Evolutionary conservation across 192 early-diverging fungal species (phyloP).

Genomic region (Mortierella antarctica): DNA sequence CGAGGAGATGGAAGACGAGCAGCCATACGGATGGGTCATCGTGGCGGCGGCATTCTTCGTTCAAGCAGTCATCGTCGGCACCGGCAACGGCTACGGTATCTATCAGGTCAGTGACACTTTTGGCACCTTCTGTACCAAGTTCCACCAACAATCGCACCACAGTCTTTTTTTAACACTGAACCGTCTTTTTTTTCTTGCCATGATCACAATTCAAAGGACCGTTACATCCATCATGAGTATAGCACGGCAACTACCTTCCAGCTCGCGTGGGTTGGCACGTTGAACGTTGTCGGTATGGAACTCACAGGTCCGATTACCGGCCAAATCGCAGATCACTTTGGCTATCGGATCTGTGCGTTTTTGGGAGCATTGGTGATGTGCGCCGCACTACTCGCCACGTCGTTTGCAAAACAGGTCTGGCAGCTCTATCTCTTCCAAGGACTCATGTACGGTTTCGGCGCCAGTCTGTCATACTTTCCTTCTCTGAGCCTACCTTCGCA

Average conservation of each 20-base stretch:
- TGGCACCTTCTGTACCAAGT: background rate
- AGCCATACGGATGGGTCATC: slow-evolving; percentile 62
- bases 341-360: slow-evolving; percentile 59
- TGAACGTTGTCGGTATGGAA: slow-evolving; percentile 63
- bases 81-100: slow-evolving; percentile 64
- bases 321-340: slow-evolving; percentile 63
- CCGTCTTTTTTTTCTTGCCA: background rate
- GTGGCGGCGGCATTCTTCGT: slow-evolving; percentile 61
- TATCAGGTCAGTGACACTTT: slow-evolving; percentile 50
- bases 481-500: slow-evolving; percentile 63
- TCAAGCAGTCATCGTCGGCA: slow-evolving; percentile 63
- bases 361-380: slow-evolving; percentile 63
- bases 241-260: slow-evolving; percentile 53
- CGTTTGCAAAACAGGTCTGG: slow-evolving; percentile 62
- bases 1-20: slow-evolving; percentile 24
- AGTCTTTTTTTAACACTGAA: background rate
- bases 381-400: slow-evolving; percentile 60
- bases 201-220: slow-evolving; percentile 28
- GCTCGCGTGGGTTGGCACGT: slow-evolving; percentile 64
- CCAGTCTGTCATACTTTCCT: slow-evolving; percentile 60
- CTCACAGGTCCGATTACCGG: slow-evolving; percentile 58
- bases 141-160: background rate
- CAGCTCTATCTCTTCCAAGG: slow-evolving; percentile 45
- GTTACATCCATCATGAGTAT: slow-evolving; percentile 40
- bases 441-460: slow-evolving; percentile 51